Conservation (phyloP, 768 basidiomycete genomes). For the Pleurotus sapidus region DNA sequence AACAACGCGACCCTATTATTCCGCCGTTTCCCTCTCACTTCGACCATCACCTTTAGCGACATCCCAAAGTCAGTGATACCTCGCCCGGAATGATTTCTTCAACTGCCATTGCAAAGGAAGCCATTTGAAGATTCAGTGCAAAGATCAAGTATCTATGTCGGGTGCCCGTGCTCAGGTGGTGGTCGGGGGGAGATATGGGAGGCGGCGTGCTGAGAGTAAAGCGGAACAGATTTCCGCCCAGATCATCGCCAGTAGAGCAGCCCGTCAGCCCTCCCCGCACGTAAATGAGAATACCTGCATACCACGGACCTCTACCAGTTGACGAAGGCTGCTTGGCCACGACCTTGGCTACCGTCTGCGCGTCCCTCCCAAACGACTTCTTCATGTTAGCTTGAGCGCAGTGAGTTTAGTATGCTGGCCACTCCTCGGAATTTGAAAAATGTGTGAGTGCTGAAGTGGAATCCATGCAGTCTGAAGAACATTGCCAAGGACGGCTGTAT, state of each 20-base stretch:
- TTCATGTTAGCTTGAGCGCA: too few relatives aligned
- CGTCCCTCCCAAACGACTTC: slow-evolving; percentile 11
- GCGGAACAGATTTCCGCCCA: not conserved
- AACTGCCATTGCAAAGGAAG: too few relatives aligned
- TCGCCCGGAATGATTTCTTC: too few relatives aligned
- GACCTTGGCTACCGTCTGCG: slow-evolving; percentile 8
- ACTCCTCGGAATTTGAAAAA: too few relatives aligned
- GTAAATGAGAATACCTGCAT: not conserved
- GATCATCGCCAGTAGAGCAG: not conserved
- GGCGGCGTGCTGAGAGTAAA: not conserved
- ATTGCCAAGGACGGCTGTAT: slow-evolving; percentile 3
- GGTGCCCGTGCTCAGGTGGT: slow-evolving; percentile 1
- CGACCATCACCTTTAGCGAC: too few relatives aligned
- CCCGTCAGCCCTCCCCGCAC: not conserved
- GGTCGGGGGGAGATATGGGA: not conserved
- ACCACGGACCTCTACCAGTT: slow-evolving; percentile 7
- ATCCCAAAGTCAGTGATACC: too few relatives aligned
- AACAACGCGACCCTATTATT: too few relatives aligned
- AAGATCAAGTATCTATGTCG: not conserved
- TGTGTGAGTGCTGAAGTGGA: not conserved
- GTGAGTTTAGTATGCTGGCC: not conserved
- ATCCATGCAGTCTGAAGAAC: not conserved
- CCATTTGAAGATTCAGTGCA: too few relatives aligned
- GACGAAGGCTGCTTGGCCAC: slow-evolving; percentile 6
- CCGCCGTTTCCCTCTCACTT: too few relatives aligned